Percentiles rank a stretch among this genome's conserved stretches.
phyloP scores from a whole-genome alignment of 1,139 yeast species.

The Kodamaea derodonti region DNA sequence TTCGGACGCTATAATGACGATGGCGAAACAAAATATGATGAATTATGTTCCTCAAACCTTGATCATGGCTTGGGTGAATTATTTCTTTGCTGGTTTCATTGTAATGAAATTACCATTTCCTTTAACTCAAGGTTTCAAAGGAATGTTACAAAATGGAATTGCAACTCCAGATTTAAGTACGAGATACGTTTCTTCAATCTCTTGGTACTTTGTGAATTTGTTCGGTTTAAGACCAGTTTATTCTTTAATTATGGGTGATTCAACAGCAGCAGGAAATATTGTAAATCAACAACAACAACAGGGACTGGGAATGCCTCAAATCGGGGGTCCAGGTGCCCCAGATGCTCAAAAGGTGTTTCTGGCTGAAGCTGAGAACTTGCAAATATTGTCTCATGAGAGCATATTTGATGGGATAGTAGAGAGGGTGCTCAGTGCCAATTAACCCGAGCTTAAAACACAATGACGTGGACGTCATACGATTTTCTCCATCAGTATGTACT shows the following conservation, averaged over 20 bases:
- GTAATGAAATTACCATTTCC: conserved; percentile 63
- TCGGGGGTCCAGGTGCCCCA: conserved; percentile 58
- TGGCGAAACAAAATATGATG: conserved; percentile 79
- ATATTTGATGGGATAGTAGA: conserved; percentile 62
- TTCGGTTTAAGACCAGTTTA: conserved; percentile 82
- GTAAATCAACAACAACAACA: conserved; percentile 48
- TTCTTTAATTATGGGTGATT: conserved; percentile 62
- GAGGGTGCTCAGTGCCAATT: conserved; percentile 41
- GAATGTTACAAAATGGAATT: conserved; percentile 88
- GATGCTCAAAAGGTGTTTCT: conserved; percentile 57
- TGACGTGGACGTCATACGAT: no score
- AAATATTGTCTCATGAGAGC: conserved; percentile 52
- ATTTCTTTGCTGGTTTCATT: conserved; percentile 88
- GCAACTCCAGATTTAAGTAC: conserved; percentile 82
- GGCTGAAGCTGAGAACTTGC: conserved; percentile 74
- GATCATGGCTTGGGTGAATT: conserved; percentile 95
- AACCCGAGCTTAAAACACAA: no score
- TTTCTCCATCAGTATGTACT: no score
- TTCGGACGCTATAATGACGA: conserved; percentile 71
- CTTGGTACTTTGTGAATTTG: conserved; percentile 95
- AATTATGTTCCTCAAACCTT: conserved; percentile 88
- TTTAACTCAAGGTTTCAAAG: conserved; percentile 80
- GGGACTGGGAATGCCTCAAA: conserved; percentile 35
- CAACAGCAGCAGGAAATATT: conserved; percentile 45
- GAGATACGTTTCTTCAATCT: conserved; percentile 90